Conservation (phyloP, 441 rosid species). For the Arabidopsis hybrid region DNA sequence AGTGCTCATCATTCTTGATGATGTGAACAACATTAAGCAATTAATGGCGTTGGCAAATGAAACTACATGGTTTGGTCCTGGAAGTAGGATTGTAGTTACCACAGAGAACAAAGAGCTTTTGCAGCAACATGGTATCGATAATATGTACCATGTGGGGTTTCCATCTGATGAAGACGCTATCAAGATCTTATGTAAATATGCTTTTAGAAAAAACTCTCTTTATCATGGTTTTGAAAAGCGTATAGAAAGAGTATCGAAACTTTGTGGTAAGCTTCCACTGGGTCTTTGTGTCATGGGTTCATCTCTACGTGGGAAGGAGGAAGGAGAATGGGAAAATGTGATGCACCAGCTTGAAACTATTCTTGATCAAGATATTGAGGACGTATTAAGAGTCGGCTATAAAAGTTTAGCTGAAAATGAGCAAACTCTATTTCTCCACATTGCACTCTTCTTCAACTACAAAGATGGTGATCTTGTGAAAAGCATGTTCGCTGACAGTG, state of each 20-base stretch:
- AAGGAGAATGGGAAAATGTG: background rate
- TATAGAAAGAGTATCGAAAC: background rate
- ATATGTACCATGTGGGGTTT: background rate
- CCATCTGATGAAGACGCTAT: background rate
- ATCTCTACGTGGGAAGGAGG: background rate
- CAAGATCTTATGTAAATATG: slow-evolving; percentile 2
- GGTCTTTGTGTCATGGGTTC: background rate
- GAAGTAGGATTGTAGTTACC: slow-evolving; percentile 21
- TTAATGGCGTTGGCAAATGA: background rate
- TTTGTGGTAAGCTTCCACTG: background rate
- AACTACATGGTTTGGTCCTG: slow-evolving; percentile 8
- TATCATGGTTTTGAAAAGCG: background rate
- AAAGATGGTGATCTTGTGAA: background rate
- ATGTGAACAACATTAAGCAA: too few relatives aligned
- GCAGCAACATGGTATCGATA: background rate
- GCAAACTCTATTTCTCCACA: background rate
- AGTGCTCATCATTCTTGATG: too few relatives aligned
- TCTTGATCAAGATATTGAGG: slow-evolving; percentile 26
- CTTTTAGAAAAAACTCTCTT: background rate
- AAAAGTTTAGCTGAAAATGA: slow-evolving; percentile 4
- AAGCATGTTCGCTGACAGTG: background rate
- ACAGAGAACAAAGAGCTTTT: slow-evolving; percentile 23
- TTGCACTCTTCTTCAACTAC: background rate
- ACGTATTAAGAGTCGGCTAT: background rate
- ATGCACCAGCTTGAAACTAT: slow-evolving; percentile 8